Base-by-base conservation (phyloP, 495 filamentous ascomycete genomes). In the Penicillium ochrochloron region DNA sequence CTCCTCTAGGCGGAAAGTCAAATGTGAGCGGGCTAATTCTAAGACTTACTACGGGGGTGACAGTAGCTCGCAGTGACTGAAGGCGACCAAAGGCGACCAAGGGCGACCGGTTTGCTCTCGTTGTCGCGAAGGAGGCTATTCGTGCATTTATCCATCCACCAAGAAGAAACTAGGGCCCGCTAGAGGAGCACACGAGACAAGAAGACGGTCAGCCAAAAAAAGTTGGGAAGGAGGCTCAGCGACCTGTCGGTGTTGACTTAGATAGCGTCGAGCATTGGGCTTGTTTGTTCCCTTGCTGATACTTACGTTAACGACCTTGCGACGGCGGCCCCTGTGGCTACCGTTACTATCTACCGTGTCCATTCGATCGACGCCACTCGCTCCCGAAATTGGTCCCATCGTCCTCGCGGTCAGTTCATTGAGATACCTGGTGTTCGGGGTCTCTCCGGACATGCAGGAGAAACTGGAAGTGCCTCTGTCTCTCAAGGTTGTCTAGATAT, bases 81-180 rank as follows among this genome's bases (percentile, higher is more conserved):
- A 72, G 70, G 25, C 25, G 25, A 27, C 25, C 25, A 27, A 34
- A 72, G 70, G 25, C 25, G 25, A 27, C 25, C 25, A 27, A 27
- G 4, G 11, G 31, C 57, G 62, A 52, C 70, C 67, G 21, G 61
- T 59, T 14, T 72, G 70, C 57, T 67, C 66, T 60, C 70, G 67
- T 29, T 72, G 70, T 54, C 66, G 56, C 51, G 62, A 68, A 42
- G 67, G 31, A 29, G 70, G 67, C 21, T n/a, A 68, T 17, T 59
- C 35, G 15, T 70, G 67, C 64, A 64, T 42, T 31, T 70, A 66
- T 51, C 33, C 64, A 14, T 29, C 48, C 25, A 31, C 19, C 23
- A 55, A 34, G 46, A 64, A 64, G 1, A 70, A 59, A 27, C 63
- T 60, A 21, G 67, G 67, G 37, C 67, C 67, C 17, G 50, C 55